These are phyloP conservation scores for Hypomyces perniciosus DNA, from an alignment of 2,329 filamentous ascomycete species.

Conservation along the genomic window DNA sequence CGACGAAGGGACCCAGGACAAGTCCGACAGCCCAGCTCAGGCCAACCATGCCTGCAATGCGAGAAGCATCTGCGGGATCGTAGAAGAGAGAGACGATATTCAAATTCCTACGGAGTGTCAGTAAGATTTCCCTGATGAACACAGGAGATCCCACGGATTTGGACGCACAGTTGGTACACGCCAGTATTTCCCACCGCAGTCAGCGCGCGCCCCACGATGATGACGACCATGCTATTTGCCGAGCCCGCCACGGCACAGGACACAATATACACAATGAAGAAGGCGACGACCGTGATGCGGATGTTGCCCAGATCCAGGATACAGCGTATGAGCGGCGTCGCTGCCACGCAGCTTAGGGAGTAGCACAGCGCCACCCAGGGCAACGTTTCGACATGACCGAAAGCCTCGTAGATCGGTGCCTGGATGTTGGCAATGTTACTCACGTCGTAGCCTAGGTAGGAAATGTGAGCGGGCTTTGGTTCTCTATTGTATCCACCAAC, in stretches of 20 bases:
- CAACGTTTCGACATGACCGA: constrained; percentile 32
- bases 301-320: neutral
- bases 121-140: too few relatives aligned
- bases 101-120: too few relatives aligned
- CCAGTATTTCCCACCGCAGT: neutral
- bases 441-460: constrained; percentile 33
- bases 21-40: constrained; percentile 21
- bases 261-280: constrained; percentile 22
- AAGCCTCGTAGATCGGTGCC: constrained; percentile 49
- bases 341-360: constrained; percentile 25
- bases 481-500: too few relatives aligned
- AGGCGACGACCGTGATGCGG: constrained; percentile 17
- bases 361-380: constrained; percentile 35
- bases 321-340: neutral
- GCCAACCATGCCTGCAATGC: constrained; percentile 22
- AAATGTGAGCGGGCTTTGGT: too few relatives aligned
- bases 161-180: too few relatives aligned
- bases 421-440: constrained; percentile 50
- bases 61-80: constrained; percentile 19
- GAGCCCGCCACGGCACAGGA: constrained; percentile 26
- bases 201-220: constrained; percentile 26
- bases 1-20: constrained; percentile 18
- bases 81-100: constrained; percentile 16
- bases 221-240: constrained; percentile 21
- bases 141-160: too few relatives aligned